Conservation (phyloP, 2,329 filamentous ascomycete species). For the Tolypocladium sp. region DNA sequence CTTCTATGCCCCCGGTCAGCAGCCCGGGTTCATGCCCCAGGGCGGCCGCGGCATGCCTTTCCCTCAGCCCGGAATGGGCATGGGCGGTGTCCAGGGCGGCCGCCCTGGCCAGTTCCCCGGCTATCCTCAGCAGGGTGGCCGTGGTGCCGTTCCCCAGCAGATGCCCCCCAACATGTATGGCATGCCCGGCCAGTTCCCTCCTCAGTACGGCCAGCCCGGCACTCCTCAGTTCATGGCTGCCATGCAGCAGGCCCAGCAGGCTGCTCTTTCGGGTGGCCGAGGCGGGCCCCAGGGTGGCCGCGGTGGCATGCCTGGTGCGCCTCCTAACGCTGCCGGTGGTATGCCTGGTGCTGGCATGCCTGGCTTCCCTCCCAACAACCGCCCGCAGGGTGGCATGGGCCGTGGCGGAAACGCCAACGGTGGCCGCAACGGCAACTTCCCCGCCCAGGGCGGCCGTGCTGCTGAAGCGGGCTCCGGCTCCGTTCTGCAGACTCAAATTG, state of each 20-base stretch:
- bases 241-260: constrained; percentile 68
- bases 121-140: constrained; percentile 80
- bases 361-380: constrained; percentile 48
- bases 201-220: constrained; percentile 70
- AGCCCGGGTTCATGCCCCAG: constrained; percentile 60
- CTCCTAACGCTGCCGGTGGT: constrained; percentile 46
- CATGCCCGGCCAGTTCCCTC: constrained; percentile 71
- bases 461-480: constrained; percentile 19
- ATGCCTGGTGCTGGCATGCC: constrained; percentile 43
- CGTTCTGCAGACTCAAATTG: constrained; percentile 50
- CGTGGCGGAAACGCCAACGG: constrained; percentile 31
- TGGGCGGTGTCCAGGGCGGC: constrained; percentile 67
- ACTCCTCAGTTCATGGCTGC: constrained; percentile 74
- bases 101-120: constrained; percentile 81
- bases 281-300: constrained; percentile 59
- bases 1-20: constrained; percentile 81
- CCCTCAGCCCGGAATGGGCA: constrained; percentile 53
- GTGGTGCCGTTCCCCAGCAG: constrained; percentile 78
- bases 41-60: constrained; percentile 59
- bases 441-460: constrained; percentile 39
- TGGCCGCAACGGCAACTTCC: constrained; percentile 33
- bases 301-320: constrained; percentile 67
- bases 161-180: constrained; percentile 82
- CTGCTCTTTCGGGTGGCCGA: constrained; percentile 50
- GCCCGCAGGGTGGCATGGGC: constrained; percentile 41